Percentiles rank a stretch among this genome's conserved stretches.
These are phyloP conservation scores for Cercospora janseana DNA, from an alignment of 2,329 filamentous ascomycete species.

Conservation along the genomic window DNA sequence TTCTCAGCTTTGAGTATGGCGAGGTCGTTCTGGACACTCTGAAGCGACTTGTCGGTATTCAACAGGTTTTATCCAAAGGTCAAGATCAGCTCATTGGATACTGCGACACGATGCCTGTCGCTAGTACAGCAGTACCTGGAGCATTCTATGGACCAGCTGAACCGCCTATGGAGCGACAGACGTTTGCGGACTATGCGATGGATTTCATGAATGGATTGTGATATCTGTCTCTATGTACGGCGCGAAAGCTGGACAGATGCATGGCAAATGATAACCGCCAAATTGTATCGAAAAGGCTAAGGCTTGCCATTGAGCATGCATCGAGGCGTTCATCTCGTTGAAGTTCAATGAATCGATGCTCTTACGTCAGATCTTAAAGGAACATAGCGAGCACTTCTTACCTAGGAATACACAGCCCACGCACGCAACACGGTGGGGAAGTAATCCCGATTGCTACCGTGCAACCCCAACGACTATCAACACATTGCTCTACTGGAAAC, in stretches of 20 bases:
- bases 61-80: slow-evolving; percentile 23
- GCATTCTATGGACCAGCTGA: slow-evolving; percentile 12
- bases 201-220: slow-evolving; percentile 18
- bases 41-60: slow-evolving; percentile 31
- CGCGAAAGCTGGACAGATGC: background rate
- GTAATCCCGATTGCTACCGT: too few species aligned
- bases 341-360: too few species aligned
- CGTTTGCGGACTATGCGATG: slow-evolving; percentile 22
- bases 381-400: too few species aligned
- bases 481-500: too few species aligned
- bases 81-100: slow-evolving; percentile 8
- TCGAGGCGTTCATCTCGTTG: too few species aligned
- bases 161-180: slow-evolving; percentile 14
- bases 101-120: background rate
- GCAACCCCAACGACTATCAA: too few species aligned
- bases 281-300: too few species aligned
- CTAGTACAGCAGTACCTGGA: background rate
- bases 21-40: slow-evolving; percentile 31
- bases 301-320: too few species aligned
- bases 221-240: too few species aligned
- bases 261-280: background rate
- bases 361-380: too few species aligned
- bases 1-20: slow-evolving; percentile 37
- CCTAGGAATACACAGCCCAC: too few species aligned
- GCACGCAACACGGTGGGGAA: too few species aligned